Evolutionary conservation across 2,329 filamentous ascomycete genomes (phyloP).

Genomic region (Pseudogymnoascus sp.): DNA sequence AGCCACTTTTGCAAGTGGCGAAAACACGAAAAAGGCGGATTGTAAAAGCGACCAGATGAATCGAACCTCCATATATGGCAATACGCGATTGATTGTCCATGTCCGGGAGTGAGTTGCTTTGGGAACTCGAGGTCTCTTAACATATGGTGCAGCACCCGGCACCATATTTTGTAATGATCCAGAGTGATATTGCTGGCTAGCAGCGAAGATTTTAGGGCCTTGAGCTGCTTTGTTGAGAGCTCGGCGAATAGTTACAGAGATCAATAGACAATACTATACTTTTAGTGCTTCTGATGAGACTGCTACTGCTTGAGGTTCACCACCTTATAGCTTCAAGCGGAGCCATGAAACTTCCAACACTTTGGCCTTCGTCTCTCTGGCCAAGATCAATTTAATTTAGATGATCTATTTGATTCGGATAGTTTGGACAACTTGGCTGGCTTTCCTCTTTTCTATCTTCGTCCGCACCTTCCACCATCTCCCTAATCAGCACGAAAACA

Average conservation of each 20-base stretch:
- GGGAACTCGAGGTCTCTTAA: no score
- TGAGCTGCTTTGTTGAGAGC: neutral
- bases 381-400: neutral
- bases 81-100: no score
- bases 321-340: neutral
- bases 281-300: no score
- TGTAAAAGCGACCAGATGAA: no score
- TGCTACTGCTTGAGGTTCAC: no score
- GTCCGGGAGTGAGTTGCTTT: no score
- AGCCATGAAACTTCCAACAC: neutral
- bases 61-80: no score
- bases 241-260: no score
- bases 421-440: neutral
- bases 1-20: no score
- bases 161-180: neutral
- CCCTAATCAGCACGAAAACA: neutral
- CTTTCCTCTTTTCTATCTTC: neutral
- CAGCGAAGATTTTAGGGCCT: neutral
- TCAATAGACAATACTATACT: no score
- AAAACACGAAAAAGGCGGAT: no score
- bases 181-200: neutral
- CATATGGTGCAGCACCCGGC: no score
- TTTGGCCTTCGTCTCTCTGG: neutral
- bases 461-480: neutral
- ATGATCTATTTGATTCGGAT: neutral